Evolutionary conservation across 495 filamentous ascomycete genomes (phyloP).

Genomic region (Xylaria curta): DNA sequence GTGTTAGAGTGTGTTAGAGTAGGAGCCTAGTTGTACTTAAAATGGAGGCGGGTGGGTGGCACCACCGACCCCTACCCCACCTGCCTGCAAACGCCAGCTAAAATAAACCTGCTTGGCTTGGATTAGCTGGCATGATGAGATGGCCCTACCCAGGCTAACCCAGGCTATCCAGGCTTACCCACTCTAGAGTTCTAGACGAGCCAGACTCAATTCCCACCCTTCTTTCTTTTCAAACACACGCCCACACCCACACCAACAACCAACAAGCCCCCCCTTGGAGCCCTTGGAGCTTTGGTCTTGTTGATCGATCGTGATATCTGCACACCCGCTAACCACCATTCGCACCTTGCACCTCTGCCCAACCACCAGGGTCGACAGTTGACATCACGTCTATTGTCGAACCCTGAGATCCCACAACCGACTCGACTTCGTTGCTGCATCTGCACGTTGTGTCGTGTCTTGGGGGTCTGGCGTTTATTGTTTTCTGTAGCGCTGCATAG

Average conservation of each 20-base stretch:
- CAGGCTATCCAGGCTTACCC: constrained; percentile 6
- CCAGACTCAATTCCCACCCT: constrained; percentile 24
- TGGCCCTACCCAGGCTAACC: constrained; percentile 2
- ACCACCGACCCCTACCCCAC: constrained; percentile 11
- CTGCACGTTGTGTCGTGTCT: constrained; percentile 33
- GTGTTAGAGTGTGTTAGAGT: background rate
- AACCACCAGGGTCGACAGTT: constrained; percentile 38
- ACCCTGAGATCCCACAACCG: constrained; percentile 12
- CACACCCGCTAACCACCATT: constrained; percentile 40
- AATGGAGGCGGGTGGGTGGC: constrained; percentile 3
- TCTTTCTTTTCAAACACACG: constrained; percentile 27
- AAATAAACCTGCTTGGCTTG: constrained; percentile 20
- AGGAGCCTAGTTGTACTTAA: background rate
- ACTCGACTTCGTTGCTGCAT: constrained; percentile 22
- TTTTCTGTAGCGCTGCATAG: constrained; percentile 20
- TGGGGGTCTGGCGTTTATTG: constrained; percentile 21
- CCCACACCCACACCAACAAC: constrained; percentile 36
- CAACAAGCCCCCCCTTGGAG: constrained; percentile 21
- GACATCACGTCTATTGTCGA: constrained; percentile 40
- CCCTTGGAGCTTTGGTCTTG: constrained; percentile 36
- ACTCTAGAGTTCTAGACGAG: constrained; percentile 15
- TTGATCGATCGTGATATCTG: constrained; percentile 45
- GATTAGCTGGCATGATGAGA: constrained; percentile 17
- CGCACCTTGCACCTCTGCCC: constrained; percentile 36
- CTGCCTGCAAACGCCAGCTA: constrained; percentile 18